Evolutionary conservation across 1,139 yeast genomes (phyloP).

Genomic region (Spathaspora sp.): DNA sequence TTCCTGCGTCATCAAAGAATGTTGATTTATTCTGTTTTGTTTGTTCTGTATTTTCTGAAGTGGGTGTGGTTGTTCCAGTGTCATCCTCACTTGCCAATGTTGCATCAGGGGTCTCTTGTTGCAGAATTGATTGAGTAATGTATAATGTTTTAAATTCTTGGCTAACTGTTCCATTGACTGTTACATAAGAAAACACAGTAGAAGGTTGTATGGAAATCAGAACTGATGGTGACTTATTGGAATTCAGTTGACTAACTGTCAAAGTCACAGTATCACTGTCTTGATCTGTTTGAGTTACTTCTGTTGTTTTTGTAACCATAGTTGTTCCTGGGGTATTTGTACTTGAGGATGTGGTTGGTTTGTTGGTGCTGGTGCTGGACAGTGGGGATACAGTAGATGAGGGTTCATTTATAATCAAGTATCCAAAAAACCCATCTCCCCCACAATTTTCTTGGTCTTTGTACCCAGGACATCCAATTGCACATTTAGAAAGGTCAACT

Average conservation of each 20-base stretch:
- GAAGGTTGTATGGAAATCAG: slow-evolving; percentile 11
- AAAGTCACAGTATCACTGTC: slow-evolving; percentile 11
- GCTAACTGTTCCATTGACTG: slow-evolving; percentile 23
- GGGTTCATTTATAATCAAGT: slow-evolving; percentile 29
- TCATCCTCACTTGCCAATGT: slow-evolving; percentile 5
- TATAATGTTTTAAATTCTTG: slow-evolving; percentile 20
- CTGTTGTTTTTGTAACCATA: slow-evolving; percentile 16
- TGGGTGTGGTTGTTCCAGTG: slow-evolving; percentile 1
- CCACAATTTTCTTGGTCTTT: slow-evolving; percentile 33
- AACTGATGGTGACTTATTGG: slow-evolving; percentile 18
- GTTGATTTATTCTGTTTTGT: slow-evolving; percentile 16
- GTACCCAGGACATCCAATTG: slow-evolving; percentile 52
- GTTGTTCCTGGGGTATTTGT: slow-evolving; percentile 11
- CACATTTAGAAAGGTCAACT: slow-evolving; percentile 37
- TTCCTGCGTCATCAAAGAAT: slow-evolving; percentile 58
- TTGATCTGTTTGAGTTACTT: slow-evolving; percentile 13
- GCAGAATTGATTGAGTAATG: slow-evolving; percentile 17
- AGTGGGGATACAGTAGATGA: slow-evolving; percentile 14
- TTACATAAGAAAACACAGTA: slow-evolving; percentile 16
- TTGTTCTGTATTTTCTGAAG: background rate
- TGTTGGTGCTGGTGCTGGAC: background rate
- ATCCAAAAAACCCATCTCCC: slow-evolving; percentile 32
- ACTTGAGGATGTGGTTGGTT: slow-evolving; percentile 2
- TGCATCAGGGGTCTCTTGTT: slow-evolving; percentile 10
- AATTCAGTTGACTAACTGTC: slow-evolving; percentile 10